A percentile compares a stretch with the other conserved stretches of the same genome.
Conservation (phyloP, 139 green algal species). For the Chlorella vulgaris region DNA sequence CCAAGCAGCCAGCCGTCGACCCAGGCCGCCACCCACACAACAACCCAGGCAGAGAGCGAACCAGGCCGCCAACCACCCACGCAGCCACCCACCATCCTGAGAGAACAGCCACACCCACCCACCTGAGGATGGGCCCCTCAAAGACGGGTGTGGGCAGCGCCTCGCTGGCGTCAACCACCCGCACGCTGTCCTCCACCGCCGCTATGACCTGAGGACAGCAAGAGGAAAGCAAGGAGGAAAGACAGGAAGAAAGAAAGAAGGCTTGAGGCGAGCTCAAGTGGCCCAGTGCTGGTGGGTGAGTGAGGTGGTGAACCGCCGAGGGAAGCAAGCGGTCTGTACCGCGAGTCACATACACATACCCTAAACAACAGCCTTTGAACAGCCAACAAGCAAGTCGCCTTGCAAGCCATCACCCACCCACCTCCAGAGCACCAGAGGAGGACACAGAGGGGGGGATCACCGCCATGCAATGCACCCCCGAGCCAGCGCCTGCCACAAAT, state of each 20-base stretch:
- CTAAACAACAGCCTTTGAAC: too few species aligned
- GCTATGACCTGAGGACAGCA: slow-evolving; percentile 68
- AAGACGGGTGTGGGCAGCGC: slow-evolving; percentile 39
- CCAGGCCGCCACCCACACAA: too few species aligned
- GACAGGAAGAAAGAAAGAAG: too few species aligned
- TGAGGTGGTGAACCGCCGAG: too few species aligned
- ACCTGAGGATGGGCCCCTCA: slow-evolving; percentile 33
- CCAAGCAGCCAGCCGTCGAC: too few species aligned
- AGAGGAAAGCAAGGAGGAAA: not conserved
- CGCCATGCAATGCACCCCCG: slow-evolving; percentile 60
- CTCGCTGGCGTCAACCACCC: slow-evolving; percentile 62
- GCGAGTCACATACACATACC: too few species aligned
- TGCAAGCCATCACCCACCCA: slow-evolving; percentile 21
- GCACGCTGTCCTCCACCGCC: slow-evolving; percentile 55
- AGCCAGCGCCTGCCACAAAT: not conserved
- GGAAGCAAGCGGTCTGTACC: too few species aligned
- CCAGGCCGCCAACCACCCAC: too few species aligned
- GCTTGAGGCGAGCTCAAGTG: too few species aligned
- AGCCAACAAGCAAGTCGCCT: not conserved
- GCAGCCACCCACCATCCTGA: not conserved
- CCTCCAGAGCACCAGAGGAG: slow-evolving; percentile 62
- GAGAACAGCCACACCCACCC: not conserved
- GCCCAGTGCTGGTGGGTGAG: too few species aligned
- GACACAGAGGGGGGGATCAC: slow-evolving; percentile 67
- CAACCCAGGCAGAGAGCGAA: too few species aligned